Evolutionary conservation across 2,329 filamentous ascomycete species (phyloP), one percentile per base, ranked within the genome.

Genomic region (Ascochyta fabae): DNA sequence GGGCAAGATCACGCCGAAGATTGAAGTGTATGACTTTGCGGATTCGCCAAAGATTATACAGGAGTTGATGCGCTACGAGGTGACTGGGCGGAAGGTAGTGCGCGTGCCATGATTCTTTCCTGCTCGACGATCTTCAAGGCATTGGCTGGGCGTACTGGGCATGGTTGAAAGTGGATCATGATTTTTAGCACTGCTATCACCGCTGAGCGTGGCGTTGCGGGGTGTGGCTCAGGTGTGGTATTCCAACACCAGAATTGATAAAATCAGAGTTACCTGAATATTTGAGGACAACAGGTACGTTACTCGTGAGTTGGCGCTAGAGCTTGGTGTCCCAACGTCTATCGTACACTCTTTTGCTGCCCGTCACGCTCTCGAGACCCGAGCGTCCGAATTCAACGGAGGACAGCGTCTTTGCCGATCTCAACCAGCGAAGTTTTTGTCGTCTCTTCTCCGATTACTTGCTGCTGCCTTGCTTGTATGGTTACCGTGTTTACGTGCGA

Each of bases 1-100:
- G 24, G 78, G 77, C 4, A 79, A 79, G 39, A 78, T 75, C 16
- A 74, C 69, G 10, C 73, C 73, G 0, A 73, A 70, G 50, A 71
- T 75, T 15, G 72, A 74, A 43, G 70, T 75, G 0, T 72, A 72
- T 47, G 69, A 73, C 26, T 75, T 75, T 42, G 59, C 59, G n/a
- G 71, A 75, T 4, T 68, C 71, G 12, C 70, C 71, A 1, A 72
- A 70, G 53, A 74, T 75, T 31, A 67, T 75, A 10, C 56, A 73
- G 33, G 69, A 74, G 49, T 52, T 75, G 22, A 64, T 69, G 49
- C 60, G 67, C 10, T 72, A 72, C 33, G 73, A 75, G 45, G 71
- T 75, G 3, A 70, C 71, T 2, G 73, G 73, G 1, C 63, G 73
- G 31, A 75, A 74, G 52, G 73, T 75, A 7, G 73, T 75, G 2